Conservation (phyloP, 2,329 filamentous ascomycete genomes). For the Fusarium udum region DNA sequence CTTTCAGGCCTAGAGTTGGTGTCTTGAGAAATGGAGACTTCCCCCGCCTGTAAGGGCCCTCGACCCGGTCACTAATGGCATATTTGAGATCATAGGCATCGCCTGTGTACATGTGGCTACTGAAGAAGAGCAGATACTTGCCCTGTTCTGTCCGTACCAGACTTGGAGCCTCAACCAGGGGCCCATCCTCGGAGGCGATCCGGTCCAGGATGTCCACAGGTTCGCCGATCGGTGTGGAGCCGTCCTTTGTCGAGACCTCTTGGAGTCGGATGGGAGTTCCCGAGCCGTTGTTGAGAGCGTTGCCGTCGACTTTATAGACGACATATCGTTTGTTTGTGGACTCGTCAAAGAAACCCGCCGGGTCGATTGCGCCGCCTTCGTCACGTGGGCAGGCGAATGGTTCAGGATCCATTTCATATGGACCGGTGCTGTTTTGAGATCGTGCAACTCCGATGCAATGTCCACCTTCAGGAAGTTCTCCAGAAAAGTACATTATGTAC, state of each 20-base stretch:
- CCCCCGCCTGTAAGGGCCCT: constrained; percentile 51
- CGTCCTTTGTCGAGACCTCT: constrained; percentile 57
- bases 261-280: constrained; percentile 68
- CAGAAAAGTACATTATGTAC: constrained; percentile 70
- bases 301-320: constrained; percentile 74
- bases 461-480: constrained; percentile 52
- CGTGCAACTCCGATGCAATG: constrained; percentile 70
- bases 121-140: constrained; percentile 70
- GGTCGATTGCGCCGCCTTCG: constrained; percentile 70
- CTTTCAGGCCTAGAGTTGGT: constrained; percentile 50
- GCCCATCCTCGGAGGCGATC: constrained; percentile 53
- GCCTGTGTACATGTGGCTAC: constrained; percentile 66
- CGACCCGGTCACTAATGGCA: constrained; percentile 56
- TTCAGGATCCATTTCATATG: constrained; percentile 58
- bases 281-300: constrained; percentile 57
- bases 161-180: constrained; percentile 70
- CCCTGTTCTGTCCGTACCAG: constrained; percentile 57
- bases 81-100: constrained; percentile 68
- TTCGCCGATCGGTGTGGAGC: constrained; percentile 61
- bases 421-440: constrained; percentile 58
- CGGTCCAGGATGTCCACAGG: constrained; percentile 59
- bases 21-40: constrained; percentile 47
- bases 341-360: constrained; percentile 66
- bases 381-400: constrained; percentile 63
- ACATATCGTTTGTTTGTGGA: constrained; percentile 65